Percentiles rank a stretch among this genome's conserved stretches.
Evolutionary conservation across 306 rosid species (phyloP).

Genomic region (Trifolium fragiferum): DNA sequence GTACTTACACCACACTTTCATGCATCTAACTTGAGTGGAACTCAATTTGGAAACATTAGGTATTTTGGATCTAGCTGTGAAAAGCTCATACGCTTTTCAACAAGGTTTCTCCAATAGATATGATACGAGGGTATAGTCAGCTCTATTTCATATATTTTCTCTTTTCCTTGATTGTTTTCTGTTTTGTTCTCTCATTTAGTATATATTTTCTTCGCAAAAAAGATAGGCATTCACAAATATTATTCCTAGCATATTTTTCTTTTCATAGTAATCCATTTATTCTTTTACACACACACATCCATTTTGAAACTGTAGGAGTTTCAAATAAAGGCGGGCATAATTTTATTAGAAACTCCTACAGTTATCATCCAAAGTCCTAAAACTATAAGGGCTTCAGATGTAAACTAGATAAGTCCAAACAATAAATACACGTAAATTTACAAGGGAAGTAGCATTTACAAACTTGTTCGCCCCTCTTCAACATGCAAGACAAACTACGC

Average conservation of each 20-base stretch:
- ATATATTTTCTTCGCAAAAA: neutral
- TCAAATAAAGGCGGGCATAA: no score
- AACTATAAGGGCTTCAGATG: neutral
- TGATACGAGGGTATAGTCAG: neutral
- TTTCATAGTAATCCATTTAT: neutral
- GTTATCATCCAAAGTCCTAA: constrained; percentile 20
- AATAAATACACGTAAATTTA: neutral
- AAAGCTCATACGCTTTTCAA: neutral
- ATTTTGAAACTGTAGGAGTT: no score
- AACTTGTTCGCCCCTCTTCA: neutral
- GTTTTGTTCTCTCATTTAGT: neutral
- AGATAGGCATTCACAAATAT: neutral
- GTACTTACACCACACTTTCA: neutral
- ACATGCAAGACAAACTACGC: neutral
- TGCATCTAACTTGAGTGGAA: neutral
- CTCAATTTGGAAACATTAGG: neutral
- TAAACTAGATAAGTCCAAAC: constrained; percentile 15
- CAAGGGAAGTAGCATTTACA: constrained; percentile 1
- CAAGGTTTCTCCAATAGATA: constrained; percentile 1
- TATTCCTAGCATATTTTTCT: neutral
- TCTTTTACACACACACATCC: neutral
- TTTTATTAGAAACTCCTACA: constrained; percentile 20
- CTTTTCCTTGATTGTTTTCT: neutral
- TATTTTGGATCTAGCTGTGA: neutral
- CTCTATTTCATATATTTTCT: constrained; percentile 5